Evolutionary conservation across 2,329 filamentous ascomycete genomes (phyloP).

Genomic region (Paraphoma chrysanthemicola): DNA sequence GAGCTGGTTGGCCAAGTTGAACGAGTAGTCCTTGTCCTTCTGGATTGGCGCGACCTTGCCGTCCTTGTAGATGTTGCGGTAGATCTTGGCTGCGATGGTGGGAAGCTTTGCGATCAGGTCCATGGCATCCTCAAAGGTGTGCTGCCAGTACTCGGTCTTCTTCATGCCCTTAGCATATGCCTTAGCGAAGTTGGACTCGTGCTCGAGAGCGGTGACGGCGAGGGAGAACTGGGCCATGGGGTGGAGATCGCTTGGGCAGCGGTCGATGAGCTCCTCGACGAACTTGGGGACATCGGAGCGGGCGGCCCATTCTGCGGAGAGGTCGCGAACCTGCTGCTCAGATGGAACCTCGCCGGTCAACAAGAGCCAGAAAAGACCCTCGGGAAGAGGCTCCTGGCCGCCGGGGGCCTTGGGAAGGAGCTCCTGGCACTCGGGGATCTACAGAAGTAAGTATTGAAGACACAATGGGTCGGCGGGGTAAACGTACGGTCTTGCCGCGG

Average conservation of each 20-base stretch:
- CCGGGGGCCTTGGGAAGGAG: constrained; percentile 96
- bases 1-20: constrained; percentile 99
- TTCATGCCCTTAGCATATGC: constrained; percentile 98
- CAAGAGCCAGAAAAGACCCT: constrained; percentile 99
- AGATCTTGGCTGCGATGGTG: constrained; percentile 97
- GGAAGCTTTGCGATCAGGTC: constrained; percentile 99
- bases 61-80: constrained; percentile 99
- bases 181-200: constrained; percentile 97
- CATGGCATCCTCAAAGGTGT: constrained; percentile 99
- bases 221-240: constrained; percentile 99
- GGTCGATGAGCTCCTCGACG: constrained; percentile 99
- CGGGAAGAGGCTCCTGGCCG: constrained; percentile 94
- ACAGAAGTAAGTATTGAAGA: constrained; percentile 29
- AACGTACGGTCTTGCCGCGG: constrained; percentile 85
- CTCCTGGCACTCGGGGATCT: constrained; percentile 98
- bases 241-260: constrained; percentile 98
- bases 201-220: constrained; percentile 96
- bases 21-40: constrained; percentile 99
- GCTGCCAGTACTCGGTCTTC: constrained; percentile 99
- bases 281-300: constrained; percentile 97
- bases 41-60: constrained; percentile 95
- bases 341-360: constrained; percentile 96
- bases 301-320: constrained; percentile 98
- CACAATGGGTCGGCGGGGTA: not conserved
- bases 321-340: constrained; percentile 97